Percentiles rank a stretch among this genome's conserved stretches.
Evolutionary conservation across 2,329 filamentous ascomycete genomes (phyloP).

Genomic region (Rhinocladiella similis): DNA sequence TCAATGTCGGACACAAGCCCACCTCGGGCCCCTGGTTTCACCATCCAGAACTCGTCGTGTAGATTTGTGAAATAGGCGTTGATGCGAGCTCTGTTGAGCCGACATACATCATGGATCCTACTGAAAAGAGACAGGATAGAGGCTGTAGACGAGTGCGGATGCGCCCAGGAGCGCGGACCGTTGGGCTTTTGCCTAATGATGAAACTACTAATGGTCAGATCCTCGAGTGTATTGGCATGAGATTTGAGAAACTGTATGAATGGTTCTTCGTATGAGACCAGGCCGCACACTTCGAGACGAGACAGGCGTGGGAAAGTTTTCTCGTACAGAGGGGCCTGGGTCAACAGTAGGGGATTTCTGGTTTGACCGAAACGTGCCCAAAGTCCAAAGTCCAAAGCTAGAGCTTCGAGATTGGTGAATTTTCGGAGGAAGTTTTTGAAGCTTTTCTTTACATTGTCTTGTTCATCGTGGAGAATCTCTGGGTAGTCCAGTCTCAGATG

Average conservation of each 20-base stretch:
- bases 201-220: neutral
- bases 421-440: neutral
- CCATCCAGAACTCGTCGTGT: neutral
- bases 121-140: neutral
- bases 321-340: too few species aligned
- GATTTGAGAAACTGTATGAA: neutral
- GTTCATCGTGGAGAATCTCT: neutral
- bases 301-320: neutral
- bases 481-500: neutral
- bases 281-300: neutral
- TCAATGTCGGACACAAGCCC: neutral
- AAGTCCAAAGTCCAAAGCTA: neutral
- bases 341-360: too few species aligned
- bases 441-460: neutral
- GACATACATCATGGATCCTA: neutral
- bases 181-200: neutral
- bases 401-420: neutral
- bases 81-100: neutral
- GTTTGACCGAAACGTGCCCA: too few species aligned
- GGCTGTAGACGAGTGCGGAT: too few species aligned
- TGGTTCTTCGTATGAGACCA: neutral
- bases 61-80: neutral
- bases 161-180: too few species aligned
- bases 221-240: neutral
- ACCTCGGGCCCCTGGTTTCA: too few species aligned